Percentiles rank a stretch among this genome's conserved stretches.
These are phyloP conservation scores for Nakazawaea ernobii DNA, from an alignment of 805 yeast genomes.

Conservation along the genomic window DNA sequence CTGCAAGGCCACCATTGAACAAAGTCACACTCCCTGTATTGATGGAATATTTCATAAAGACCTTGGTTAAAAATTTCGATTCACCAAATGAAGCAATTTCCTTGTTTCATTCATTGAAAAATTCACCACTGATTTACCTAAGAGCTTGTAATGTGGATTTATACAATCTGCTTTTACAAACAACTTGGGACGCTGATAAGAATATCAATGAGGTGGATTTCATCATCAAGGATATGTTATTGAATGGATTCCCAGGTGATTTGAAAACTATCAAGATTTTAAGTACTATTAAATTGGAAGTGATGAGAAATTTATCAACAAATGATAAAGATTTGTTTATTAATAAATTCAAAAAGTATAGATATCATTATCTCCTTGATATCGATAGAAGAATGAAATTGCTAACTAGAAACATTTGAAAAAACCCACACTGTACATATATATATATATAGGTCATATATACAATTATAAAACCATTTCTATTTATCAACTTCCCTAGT, in stretches of 20 bases:
- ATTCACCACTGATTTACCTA: conserved; percentile 1
- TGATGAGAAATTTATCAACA: background rate
- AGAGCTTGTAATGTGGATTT: conserved; percentile 8
- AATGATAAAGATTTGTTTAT: conserved; percentile 8
- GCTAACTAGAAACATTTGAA: background rate
- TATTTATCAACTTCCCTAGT: too few relatives aligned
- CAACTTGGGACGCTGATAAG: conserved; percentile 4
- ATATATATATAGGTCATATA: too few relatives aligned
- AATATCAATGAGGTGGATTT: conserved; percentile 2
- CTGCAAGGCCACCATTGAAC: conserved; percentile 1
- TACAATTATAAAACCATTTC: too few relatives aligned
- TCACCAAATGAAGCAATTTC: conserved; percentile 8
- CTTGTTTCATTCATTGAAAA: conserved; percentile 6
- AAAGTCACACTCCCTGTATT: conserved; percentile 7
- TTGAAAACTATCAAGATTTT: conserved; percentile 7
- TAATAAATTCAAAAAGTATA: conserved; percentile 5
- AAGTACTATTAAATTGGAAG: conserved; percentile 5
- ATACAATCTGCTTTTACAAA: conserved; percentile 3
- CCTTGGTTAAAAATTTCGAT: background rate
- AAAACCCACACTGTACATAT: too few relatives aligned
- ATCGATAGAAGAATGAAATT: conserved; percentile 6
- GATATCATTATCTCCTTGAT: conserved; percentile 3
- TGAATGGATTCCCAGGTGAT: conserved; percentile 10
- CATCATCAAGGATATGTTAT: conserved; percentile 9
- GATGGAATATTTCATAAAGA: conserved; percentile 4